Conservation (phyloP, 2,329 filamentous ascomycete species). For the Lasiodiplodia hormozganensis region DNA sequence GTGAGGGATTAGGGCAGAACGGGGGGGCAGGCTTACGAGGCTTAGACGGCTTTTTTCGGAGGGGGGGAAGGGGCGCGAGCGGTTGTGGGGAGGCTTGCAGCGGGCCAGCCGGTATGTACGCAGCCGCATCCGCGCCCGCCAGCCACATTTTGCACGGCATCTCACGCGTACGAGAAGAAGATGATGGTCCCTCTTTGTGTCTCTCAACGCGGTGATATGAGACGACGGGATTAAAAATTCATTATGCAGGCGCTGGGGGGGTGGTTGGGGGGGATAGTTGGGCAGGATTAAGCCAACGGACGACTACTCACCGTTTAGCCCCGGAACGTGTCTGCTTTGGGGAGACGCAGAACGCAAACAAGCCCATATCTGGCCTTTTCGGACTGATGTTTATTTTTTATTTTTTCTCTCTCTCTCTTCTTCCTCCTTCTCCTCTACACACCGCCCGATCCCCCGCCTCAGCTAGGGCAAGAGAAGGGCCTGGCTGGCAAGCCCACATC, state of each 20-base stretch:
- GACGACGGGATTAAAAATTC: not conserved
- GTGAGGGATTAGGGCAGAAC: not conserved
- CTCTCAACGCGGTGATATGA: too few species aligned
- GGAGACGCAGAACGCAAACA: not conserved
- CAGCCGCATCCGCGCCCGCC: slow-evolving; percentile 24
- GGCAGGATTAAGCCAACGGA: not conserved
- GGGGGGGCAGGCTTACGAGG: not conserved
- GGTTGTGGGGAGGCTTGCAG: slow-evolving; percentile 7
- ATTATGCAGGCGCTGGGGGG: not conserved
- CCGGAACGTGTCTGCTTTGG: not conserved
- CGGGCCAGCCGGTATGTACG: slow-evolving; percentile 20
- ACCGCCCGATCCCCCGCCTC: not conserved
- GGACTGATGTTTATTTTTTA: not conserved
- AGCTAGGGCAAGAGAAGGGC: not conserved
- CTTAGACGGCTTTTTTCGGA: not conserved
- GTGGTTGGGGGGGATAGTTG: not conserved
- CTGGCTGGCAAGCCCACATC: not conserved
- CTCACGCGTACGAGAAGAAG: not conserved
- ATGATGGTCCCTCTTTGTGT: not conserved
- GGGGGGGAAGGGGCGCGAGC: not conserved
- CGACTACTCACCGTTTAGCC: not conserved
- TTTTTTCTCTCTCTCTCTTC: not conserved
- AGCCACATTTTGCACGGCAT: slow-evolving; percentile 9
- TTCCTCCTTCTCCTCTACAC: not conserved
- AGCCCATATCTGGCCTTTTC: not conserved